Evolutionary conservation across 75 land plant genomes (phyloP).

Genomic region (Cryptomeria japonica): DNA sequence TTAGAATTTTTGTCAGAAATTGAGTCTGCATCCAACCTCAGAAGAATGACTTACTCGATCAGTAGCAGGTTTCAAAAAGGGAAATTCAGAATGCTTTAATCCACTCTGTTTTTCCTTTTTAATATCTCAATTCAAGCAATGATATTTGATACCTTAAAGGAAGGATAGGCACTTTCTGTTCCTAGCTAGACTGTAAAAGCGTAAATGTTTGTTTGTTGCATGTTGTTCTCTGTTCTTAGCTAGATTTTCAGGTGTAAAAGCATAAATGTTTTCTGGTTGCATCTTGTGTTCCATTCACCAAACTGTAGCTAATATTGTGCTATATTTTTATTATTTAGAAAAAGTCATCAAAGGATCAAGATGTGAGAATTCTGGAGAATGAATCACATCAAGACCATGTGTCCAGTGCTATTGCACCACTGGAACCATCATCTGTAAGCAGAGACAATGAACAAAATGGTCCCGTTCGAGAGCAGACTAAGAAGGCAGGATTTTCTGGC

Average conservation of each 20-base stretch:
- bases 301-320: background rate
- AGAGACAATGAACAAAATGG: conserved; percentile 14
- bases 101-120: background rate
- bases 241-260: background rate
- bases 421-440: conserved; percentile 18
- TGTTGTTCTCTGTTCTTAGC: background rate
- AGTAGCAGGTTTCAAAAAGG: background rate
- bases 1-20: background rate
- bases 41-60: background rate
- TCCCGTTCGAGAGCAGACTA: conserved; percentile 6
- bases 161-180: background rate
- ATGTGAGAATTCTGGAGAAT: conserved; percentile 7
- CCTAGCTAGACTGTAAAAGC: too few species aligned
- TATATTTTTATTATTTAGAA: conserved; percentile 4
- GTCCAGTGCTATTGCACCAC: conserved; percentile 15
- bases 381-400: conserved; percentile 12
- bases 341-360: conserved; percentile 26
- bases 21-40: background rate
- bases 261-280: background rate
- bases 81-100: background rate
- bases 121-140: background rate
- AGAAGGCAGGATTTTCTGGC: background rate
- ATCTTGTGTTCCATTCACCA: background rate
- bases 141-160: background rate
- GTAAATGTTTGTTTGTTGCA: too few species aligned